Percentiles rank a stretch among this genome's conserved stretches.
Evolutionary conservation across 1,284 basidiomycete genomes (phyloP).

Genomic region (Cystobasidiaceae sp.): DNA sequence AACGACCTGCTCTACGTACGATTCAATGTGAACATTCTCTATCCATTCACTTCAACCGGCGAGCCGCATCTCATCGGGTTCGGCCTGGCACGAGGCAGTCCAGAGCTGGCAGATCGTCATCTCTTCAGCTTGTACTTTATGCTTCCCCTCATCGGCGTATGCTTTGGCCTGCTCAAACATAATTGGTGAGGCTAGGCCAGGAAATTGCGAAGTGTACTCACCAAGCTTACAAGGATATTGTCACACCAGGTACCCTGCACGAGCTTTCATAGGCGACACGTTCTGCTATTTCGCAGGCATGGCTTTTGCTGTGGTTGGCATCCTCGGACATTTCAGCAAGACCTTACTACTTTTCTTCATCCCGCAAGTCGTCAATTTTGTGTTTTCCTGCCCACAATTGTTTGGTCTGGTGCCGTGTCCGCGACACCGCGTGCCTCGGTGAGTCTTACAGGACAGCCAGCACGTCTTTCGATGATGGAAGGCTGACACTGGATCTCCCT

Average conservation of each 20-base stretch:
- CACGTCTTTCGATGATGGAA: background rate
- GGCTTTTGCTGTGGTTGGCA: slow-evolving; percentile 93
- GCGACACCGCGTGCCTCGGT: slow-evolving; percentile 86
- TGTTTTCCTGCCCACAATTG: slow-evolving; percentile 88
- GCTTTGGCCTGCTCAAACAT: slow-evolving; percentile 80
- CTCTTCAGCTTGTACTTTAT: slow-evolving; percentile 94
- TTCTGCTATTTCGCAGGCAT: slow-evolving; percentile 96
- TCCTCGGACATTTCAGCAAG: slow-evolving; percentile 95
- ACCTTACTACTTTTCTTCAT: slow-evolving; percentile 94
- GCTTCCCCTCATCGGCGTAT: slow-evolving; percentile 86
- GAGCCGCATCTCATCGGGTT: slow-evolving; percentile 28
- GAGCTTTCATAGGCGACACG: slow-evolving; percentile 93
- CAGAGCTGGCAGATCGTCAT: slow-evolving; percentile 82
- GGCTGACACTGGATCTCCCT: background rate
- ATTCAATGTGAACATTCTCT: slow-evolving; percentile 35
- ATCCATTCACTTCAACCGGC: background rate
- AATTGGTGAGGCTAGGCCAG: slow-evolving; percentile 62
- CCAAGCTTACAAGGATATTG: slow-evolving; percentile 8
- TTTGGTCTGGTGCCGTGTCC: slow-evolving; percentile 92
- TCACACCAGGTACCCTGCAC: slow-evolving; percentile 79
- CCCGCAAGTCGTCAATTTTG: slow-evolving; percentile 96
- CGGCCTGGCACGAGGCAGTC: slow-evolving; percentile 34
- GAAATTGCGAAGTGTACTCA: background rate
- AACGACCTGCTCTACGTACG: slow-evolving; percentile 92
- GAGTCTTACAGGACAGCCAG: slow-evolving; percentile 39